These are phyloP conservation scores for Herpetomonas tarakana DNA, from an alignment of 208 protist genomes.

Conservation along the genomic window DNA sequence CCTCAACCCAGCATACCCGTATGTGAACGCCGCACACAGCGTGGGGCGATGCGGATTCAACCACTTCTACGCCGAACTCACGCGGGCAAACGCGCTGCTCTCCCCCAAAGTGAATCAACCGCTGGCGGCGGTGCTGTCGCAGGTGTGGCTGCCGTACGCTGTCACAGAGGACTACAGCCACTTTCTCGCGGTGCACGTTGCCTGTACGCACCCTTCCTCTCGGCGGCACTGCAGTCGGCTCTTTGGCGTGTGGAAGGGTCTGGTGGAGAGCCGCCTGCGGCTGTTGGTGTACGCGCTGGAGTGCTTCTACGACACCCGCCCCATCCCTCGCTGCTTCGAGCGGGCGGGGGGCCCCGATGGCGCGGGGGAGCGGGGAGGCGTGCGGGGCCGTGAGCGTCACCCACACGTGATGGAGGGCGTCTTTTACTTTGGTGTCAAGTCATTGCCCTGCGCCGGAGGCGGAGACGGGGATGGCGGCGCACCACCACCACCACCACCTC, in stretches of 20 bases:
- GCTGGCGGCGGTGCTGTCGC: constrained; percentile 12
- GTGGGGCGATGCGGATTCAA: constrained; percentile 67
- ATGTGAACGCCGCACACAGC: constrained; percentile 94
- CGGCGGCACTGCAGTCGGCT: constrained; percentile 16
- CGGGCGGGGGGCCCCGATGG: too few species aligned
- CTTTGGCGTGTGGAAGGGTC: constrained; percentile 65
- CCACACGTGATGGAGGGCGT: not conserved
- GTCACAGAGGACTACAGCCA: constrained; percentile 36
- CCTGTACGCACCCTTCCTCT: constrained; percentile 11
- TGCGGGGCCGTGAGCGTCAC: not conserved
- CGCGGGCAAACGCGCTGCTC: constrained; percentile 42
- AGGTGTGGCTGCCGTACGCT: constrained; percentile 46
- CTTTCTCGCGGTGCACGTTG: constrained; percentile 62
- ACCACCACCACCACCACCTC: too few species aligned
- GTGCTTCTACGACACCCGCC: constrained; percentile 56
- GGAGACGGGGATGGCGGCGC: too few species aligned
- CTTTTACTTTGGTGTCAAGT: not conserved
- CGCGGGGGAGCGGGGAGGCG: not conserved
- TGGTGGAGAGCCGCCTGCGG: constrained; percentile 71
- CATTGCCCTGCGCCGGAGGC: too few species aligned
- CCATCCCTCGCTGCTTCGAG: constrained; percentile 25
- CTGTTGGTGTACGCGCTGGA: constrained; percentile 78
- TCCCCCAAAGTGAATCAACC: not conserved
- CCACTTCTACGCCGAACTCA: constrained; percentile 61
- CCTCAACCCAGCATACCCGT: constrained; percentile 96